Evolutionary conservation across 176 grass and related monocot genomes (phyloP).

Genomic region (Triticum turgidum): DNA sequence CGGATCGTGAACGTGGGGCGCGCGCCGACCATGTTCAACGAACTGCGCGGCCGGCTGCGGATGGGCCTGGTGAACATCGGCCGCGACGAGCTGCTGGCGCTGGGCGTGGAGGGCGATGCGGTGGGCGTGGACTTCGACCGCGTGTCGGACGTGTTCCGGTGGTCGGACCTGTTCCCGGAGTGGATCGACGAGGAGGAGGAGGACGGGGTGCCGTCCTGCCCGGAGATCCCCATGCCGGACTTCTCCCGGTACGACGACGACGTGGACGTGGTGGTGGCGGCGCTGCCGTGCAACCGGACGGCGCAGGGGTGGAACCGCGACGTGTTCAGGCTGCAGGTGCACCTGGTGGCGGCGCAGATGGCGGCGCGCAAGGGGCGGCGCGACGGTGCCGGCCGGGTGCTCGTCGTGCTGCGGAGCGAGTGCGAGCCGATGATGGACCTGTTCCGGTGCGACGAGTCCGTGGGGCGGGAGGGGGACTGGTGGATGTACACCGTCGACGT

Average conservation of each 20-base stretch:
- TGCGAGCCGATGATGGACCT: constrained; percentile 95
- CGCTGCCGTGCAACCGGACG: constrained; percentile 56
- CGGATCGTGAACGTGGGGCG: constrained; percentile 46
- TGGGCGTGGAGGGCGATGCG: constrained; percentile 53
- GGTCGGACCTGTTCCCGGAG: constrained; percentile 84
- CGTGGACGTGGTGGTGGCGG: constrained; percentile 68
- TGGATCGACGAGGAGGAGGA: constrained; percentile 94
- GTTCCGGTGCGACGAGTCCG: constrained; percentile 80
- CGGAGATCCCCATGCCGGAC: constrained; percentile 88
- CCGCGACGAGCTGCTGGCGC: constrained; percentile 38
- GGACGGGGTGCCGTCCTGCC: constrained; percentile 35
- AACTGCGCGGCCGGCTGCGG: constrained; percentile 36
- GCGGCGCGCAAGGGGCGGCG: constrained; percentile 46
- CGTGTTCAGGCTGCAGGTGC: constrained; percentile 83
- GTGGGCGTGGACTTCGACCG: constrained; percentile 51
- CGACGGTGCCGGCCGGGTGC: constrained; percentile 25
- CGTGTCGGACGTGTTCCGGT: constrained; percentile 49
- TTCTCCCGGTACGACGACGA: constrained; percentile 26
- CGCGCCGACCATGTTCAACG: constrained; percentile 55
- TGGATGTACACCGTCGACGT: constrained; percentile 70
- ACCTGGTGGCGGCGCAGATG: constrained; percentile 59
- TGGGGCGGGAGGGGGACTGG: constrained; percentile 59
- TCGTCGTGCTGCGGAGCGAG: constrained; percentile 56
- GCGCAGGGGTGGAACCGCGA: constrained; percentile 60
- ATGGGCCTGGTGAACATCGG: constrained; percentile 78